These are phyloP conservation scores for Aureobasidium sp. DNA, from an alignment of 2,329 filamentous ascomycete genomes.

Conservation along the genomic window DNA sequence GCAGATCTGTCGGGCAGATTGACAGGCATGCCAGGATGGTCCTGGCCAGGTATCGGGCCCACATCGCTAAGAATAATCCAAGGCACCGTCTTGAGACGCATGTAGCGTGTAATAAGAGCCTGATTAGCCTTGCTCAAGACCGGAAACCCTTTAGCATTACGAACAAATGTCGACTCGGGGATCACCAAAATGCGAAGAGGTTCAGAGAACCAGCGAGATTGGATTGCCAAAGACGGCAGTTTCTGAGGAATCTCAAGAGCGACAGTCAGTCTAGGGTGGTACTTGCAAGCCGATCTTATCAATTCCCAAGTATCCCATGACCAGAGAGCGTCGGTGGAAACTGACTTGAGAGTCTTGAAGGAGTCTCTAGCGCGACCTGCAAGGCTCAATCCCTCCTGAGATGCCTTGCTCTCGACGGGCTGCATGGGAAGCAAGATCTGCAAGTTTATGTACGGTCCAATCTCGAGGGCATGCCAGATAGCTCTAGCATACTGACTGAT, in stretches of 20 bases:
- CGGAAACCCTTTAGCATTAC: constrained; percentile 52
- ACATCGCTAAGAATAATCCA: constrained; percentile 56
- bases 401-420: constrained; percentile 38
- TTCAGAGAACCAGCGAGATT: constrained; percentile 58
- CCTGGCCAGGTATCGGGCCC: constrained; percentile 44
- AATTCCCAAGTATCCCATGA: constrained; percentile 93
- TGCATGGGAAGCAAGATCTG: constrained; percentile 80
- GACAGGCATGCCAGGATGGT: constrained; percentile 5
- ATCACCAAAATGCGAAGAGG: constrained; percentile 52
- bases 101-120: constrained; percentile 49
- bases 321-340: constrained; percentile 31
- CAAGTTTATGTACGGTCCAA: constrained; percentile 70
- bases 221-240: constrained; percentile 50
- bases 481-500: constrained; percentile 62
- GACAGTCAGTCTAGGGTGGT: constrained; percentile 71
- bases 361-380: constrained; percentile 1
- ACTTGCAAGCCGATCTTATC: constrained; percentile 78
- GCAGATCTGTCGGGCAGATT: not conserved
- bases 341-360: constrained; percentile 6
- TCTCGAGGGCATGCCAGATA: constrained; percentile 68
- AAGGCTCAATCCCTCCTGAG: not conserved
- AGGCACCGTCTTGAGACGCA: constrained; percentile 50
- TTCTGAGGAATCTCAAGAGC: constrained; percentile 54
- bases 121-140: constrained; percentile 54
- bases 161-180: constrained; percentile 47